Conservation (phyloP, 768 basidiomycete species). For the Xerocomellus amylosporus region DNA sequence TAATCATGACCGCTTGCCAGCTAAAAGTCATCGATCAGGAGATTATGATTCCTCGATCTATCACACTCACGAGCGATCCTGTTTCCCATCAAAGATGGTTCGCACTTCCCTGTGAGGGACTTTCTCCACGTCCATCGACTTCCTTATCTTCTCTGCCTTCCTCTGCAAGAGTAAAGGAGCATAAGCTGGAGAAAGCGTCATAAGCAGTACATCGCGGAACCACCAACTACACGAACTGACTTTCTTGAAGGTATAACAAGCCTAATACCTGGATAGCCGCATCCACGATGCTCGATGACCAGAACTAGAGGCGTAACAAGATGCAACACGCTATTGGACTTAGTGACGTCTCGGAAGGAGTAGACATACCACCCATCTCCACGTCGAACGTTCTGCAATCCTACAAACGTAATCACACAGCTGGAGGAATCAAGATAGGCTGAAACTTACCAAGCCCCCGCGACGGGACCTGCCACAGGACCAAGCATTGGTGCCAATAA, state of each 20-base stretch:
- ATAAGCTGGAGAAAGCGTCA: constrained; percentile 21
- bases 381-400: constrained; percentile 60
- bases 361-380: constrained; percentile 65
- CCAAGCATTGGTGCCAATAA: constrained; percentile 65
- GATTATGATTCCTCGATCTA: not conserved
- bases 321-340: not conserved
- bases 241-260: constrained; percentile 59
- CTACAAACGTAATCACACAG: constrained; percentile 18
- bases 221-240: constrained; percentile 34
- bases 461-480: constrained; percentile 60
- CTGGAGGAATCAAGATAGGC: not conserved
- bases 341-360: not conserved
- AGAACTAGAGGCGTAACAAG: constrained; percentile 43
- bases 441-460: constrained; percentile 51
- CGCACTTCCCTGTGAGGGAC: constrained; percentile 36
- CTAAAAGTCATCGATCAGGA: constrained; percentile 29
- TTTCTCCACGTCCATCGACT: constrained; percentile 48
- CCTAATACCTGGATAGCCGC: constrained; percentile 54
- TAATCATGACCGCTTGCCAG: constrained; percentile 49
- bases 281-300: constrained; percentile 61
- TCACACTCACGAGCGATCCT: constrained; percentile 43
- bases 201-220: constrained; percentile 9
- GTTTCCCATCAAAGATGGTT: constrained; percentile 45
- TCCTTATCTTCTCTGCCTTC: constrained; percentile 48
- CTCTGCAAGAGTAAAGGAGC: constrained; percentile 39